Evolutionary conservation across 192 early-diverging fungal species (phyloP), one percentile per base, ranked within the genome.

Genomic region (Cladochytrium replicatum): DNA sequence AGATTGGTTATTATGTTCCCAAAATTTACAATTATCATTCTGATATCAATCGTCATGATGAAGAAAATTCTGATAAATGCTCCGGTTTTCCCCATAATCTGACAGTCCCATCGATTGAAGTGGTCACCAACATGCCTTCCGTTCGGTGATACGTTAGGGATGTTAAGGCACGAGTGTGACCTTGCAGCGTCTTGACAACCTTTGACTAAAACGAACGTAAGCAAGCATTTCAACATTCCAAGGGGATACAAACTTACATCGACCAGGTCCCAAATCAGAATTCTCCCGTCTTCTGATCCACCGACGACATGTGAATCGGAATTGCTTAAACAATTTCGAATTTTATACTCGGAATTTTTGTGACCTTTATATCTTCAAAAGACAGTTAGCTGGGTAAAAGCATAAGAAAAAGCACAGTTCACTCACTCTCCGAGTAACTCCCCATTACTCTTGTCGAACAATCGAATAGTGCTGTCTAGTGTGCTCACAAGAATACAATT

Each of bases 281-380:
- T 82, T 29, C 61, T 66, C 6, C 89, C 88, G 57, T 95, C 89
- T 55, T 98, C 92, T 34, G 85, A 87, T 1, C 94, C 94, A 47
- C 84, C 84, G 9, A 90, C 69, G 0, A 90, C 84, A 54, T 79
- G 50, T 2, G 78, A 70, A 48, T 87, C 87, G 31, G 72, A 77
- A 43, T 78, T 76, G 8, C 75, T 71, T 4, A 95, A 60, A 30
- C 77, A 71, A 25, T 85, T 83, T 13, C 69, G 74, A 24, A 93
- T 67, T 25, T 86, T 77, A 61, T 93, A 95, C 44, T 81, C 58
- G 19, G 46, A 54, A 48, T 93, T 90, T 40, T 66, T 73, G 64
- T 98, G 94, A 0, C 92, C 92, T 28, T 72, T 74, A 51, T 81
- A 87, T 23, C 80, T 82, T 47, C 19, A 17, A n/a, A 8, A 26